Conservation (phyloP, 2,329 filamentous ascomycete genomes). For the Monilinia laxa region DNA sequence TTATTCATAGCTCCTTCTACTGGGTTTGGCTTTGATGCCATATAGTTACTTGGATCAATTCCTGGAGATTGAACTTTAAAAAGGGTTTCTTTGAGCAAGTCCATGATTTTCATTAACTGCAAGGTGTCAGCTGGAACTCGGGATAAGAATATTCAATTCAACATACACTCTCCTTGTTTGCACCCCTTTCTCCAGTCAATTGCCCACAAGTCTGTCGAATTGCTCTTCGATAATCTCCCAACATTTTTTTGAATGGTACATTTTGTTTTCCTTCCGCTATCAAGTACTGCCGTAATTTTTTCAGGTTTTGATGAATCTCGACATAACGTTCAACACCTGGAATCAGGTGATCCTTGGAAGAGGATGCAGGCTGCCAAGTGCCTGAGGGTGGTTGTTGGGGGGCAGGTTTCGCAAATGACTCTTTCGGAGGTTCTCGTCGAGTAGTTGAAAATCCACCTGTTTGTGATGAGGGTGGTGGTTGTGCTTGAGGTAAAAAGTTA, state of each 20-base stretch:
- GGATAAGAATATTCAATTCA: not conserved
- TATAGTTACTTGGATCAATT: constrained; percentile 56
- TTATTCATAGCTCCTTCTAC: constrained; percentile 50
- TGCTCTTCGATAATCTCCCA: constrained; percentile 70
- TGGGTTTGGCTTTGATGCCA: constrained; percentile 48
- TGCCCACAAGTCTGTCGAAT: constrained; percentile 74
- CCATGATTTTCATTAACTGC: constrained; percentile 38
- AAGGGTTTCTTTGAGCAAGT: not conserved
- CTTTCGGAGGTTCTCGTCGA: constrained; percentile 6
- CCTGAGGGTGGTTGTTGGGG: constrained; percentile 16
- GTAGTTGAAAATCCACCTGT: not conserved
- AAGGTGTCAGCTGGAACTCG: constrained; percentile 22
- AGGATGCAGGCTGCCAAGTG: not conserved
- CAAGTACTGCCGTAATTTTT: constrained; percentile 55
- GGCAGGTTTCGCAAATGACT: constrained; percentile 6
- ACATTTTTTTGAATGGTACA: constrained; percentile 55
- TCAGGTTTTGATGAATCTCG: constrained; percentile 66
- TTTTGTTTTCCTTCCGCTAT: constrained; percentile 55
- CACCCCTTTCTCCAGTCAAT: constrained; percentile 62
- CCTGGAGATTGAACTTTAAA: constrained; percentile 9
- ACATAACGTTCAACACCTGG: constrained; percentile 49
- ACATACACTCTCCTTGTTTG: constrained; percentile 58
- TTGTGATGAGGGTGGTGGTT: not conserved
- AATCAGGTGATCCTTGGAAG: constrained; percentile 25
- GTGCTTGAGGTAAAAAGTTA: not conserved